Percentiles rank a stretch among this genome's conserved stretches.
Evolutionary conservation across 345 rosid genomes (phyloP).

Genomic region (Arabis hirsuta): DNA sequence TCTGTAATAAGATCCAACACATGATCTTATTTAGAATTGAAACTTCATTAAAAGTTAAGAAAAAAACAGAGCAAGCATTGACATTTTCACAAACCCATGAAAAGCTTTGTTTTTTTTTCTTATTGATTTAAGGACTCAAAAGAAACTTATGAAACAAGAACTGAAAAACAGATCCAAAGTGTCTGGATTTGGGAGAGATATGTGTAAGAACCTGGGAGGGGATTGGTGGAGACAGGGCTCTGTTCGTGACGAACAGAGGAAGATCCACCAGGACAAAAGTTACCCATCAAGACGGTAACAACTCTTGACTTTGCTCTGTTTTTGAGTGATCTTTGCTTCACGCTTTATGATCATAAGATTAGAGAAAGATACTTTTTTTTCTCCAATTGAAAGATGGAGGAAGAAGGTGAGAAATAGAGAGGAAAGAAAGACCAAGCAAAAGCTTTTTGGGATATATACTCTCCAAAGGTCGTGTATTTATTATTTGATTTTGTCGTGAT

Average conservation of each 20-base stretch:
- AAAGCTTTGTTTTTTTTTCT: neutral
- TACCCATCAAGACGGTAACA: slow-evolving; percentile 37
- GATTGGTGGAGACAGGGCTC: slow-evolving; percentile 38
- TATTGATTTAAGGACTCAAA: neutral
- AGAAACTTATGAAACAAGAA: neutral
- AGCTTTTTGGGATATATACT: neutral
- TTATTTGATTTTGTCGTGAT: slow-evolving; percentile 34
- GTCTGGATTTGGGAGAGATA: slow-evolving; percentile 13
- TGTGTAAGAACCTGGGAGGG: slow-evolving; percentile 38
- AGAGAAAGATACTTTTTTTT: neutral
- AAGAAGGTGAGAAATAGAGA: slow-evolving; percentile 35
- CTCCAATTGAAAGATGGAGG: slow-evolving; percentile 1
- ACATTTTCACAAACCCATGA: slow-evolving; percentile 8
- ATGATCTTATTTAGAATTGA: slow-evolving; percentile 2
- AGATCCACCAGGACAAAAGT: slow-evolving; percentile 39
- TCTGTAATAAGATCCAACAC: slow-evolving; percentile 1
- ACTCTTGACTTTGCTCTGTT: slow-evolving; percentile 22
- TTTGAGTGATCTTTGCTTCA: neutral
- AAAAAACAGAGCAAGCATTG: slow-evolving; percentile 12
- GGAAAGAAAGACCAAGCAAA: slow-evolving; percentile 40
- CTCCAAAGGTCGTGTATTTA: neutral
- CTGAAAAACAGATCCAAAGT: neutral
- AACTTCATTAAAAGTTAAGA: neutral
- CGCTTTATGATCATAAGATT: slow-evolving; percentile 9
- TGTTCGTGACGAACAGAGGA: slow-evolving; percentile 37